These are phyloP conservation scores for Lyophyllum atratum DNA, from an alignment of 768 basidiomycete genomes.

Conservation along the genomic window DNA sequence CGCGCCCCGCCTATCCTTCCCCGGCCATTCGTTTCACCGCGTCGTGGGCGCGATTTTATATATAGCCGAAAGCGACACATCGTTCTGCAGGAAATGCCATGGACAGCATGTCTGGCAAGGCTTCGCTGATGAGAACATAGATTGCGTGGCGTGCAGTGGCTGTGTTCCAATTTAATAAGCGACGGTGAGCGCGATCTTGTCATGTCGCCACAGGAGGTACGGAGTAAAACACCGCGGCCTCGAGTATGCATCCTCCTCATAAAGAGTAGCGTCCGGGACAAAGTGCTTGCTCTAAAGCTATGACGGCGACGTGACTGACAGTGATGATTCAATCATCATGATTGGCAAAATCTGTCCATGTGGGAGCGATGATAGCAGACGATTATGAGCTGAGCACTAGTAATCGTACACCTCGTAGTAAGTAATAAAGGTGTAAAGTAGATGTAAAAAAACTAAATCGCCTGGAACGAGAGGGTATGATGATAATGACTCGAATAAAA, in stretches of 20 bases:
- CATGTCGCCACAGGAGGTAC: no score
- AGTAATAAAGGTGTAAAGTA: constrained; percentile 12
- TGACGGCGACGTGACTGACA: neutral
- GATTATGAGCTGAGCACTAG: neutral
- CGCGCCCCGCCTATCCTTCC: neutral
- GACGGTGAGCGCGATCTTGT: no score
- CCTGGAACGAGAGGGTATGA: constrained; percentile 8
- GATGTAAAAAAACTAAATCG: constrained; percentile 2
- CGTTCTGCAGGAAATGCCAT: neutral
- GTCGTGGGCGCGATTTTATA: neutral
- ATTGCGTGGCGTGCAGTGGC: neutral
- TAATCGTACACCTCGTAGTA: neutral
- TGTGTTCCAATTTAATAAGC: neutral
- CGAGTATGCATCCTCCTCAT: no score
- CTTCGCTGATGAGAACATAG: neutral
- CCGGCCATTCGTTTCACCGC: neutral
- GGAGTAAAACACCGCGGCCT: neutral
- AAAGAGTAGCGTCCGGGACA: no score
- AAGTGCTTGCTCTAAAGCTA: no score
- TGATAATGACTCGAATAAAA: constrained; percentile 1
- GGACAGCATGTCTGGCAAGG: neutral
- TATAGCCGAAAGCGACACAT: neutral
- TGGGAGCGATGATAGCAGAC: neutral
- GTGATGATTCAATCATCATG: neutral
- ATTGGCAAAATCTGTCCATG: neutral